phyloP scores from a whole-genome alignment of 73 alveolate genomes.

The Breviolum minutum region DNA sequence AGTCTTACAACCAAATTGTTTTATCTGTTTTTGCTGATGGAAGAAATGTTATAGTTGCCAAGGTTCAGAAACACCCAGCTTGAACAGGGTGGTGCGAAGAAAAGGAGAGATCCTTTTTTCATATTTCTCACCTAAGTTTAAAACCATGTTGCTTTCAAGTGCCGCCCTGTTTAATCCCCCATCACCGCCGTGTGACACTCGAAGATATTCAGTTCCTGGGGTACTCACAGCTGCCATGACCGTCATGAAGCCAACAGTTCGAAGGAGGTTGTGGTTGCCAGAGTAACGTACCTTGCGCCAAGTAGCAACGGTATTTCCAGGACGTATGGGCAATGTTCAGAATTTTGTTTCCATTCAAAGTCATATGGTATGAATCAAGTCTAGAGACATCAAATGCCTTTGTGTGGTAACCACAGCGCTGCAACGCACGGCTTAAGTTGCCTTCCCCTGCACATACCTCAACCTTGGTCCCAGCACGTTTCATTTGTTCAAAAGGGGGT shows the following conservation, averaged over 20 bases:
- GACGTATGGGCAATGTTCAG: too few relatives aligned
- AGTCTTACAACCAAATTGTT: not conserved
- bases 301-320: not conserved
- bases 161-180: too few relatives aligned
- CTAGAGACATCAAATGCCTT: not conserved
- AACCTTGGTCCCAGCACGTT: too few relatives aligned
- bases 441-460: slow-evolving; percentile 20
- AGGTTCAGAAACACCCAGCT: not conserved
- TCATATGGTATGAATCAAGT: too few relatives aligned
- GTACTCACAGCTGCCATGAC: not conserved
- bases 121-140: not conserved
- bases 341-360: too few relatives aligned
- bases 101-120: not conserved
- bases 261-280: not conserved
- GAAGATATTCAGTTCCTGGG: not conserved
- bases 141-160: not conserved
- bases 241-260: not conserved
- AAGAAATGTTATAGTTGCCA: not conserved
- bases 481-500: too few relatives aligned
- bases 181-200: too few relatives aligned
- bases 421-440: not conserved
- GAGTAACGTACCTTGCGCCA: not conserved
- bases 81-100: not conserved
- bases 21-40: not conserved
- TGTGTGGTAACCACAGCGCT: not conserved